phyloP scores from a whole-genome alignment of 805 yeast species.

The Groenewaldozyma tartarivorans region DNA sequence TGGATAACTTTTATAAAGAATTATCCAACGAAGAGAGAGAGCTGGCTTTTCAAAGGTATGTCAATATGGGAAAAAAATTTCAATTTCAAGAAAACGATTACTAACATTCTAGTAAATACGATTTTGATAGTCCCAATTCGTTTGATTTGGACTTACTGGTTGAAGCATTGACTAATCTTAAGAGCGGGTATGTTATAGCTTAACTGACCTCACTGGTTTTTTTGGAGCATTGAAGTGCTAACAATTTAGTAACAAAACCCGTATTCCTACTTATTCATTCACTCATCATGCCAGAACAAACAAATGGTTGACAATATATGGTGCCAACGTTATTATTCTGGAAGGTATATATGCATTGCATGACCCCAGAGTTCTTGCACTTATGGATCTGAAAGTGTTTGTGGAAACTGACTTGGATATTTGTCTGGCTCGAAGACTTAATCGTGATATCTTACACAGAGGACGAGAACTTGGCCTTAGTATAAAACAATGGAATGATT shows the following conservation, averaged over 20 bases:
- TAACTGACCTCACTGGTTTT: no score
- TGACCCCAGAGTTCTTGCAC: constrained; percentile 53
- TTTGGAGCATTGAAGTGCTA: no score
- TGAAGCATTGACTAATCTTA: constrained; percentile 53
- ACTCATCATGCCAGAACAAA: constrained; percentile 50
- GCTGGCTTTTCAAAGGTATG: constrained; percentile 44
- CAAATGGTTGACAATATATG: constrained; percentile 69
- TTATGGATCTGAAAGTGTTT: constrained; percentile 80
- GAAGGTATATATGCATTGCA: constrained; percentile 87
- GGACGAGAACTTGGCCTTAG: constrained; percentile 81
- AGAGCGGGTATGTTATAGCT: constrained; percentile 56
- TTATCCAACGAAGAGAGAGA: constrained; percentile 50
- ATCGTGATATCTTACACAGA: constrained; percentile 76
- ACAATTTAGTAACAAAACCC: constrained; percentile 31
- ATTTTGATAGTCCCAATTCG: constrained; percentile 82
- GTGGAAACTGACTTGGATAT: constrained; percentile 93
- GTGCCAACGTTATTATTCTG: constrained; percentile 85
- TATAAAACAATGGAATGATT: constrained; percentile 78
- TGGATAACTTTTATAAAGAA: constrained; percentile 87
- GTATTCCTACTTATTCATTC: constrained; percentile 66
- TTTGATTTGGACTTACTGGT: constrained; percentile 67
- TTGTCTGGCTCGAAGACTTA: constrained; percentile 79
- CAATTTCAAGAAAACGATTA: neutral
- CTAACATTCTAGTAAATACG: constrained; percentile 41
- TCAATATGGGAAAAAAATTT: neutral